Evolutionary conservation across 495 filamentous ascomycete genomes (phyloP).

Genomic region (Penicillium macrosclerotiorum): DNA sequence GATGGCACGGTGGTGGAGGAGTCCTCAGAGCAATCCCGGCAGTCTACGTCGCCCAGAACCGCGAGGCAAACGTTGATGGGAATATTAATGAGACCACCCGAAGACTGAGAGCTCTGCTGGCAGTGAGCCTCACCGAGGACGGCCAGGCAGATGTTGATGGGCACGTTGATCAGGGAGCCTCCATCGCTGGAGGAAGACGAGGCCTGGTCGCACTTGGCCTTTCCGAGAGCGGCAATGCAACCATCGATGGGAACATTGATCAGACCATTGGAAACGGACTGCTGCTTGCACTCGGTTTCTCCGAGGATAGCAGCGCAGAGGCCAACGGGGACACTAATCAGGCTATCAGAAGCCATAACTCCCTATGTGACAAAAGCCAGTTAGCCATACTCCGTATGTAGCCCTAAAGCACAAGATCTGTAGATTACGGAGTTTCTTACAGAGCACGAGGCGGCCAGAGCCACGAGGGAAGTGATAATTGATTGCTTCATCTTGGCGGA

Average conservation of each 20-base stretch:
- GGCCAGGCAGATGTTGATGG: slow-evolving; percentile 29
- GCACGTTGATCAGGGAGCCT: slow-evolving; percentile 30
- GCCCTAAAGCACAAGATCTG: too few species aligned
- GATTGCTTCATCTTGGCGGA: slow-evolving; percentile 32
- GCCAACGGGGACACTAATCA: slow-evolving; percentile 28
- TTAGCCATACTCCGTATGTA: not conserved
- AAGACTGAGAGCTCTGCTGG: slow-evolving; percentile 10
- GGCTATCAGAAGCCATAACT: slow-evolving; percentile 16
- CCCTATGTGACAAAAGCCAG: slow-evolving; percentile 10
- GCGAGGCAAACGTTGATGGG: slow-evolving; percentile 30
- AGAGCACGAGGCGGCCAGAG: slow-evolving; percentile 23
- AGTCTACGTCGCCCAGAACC: slow-evolving; percentile 23
- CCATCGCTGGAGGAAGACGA: slow-evolving; percentile 12
- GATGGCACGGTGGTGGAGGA: not conserved
- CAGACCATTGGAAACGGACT: slow-evolving; percentile 14
- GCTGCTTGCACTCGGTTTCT: slow-evolving; percentile 25
- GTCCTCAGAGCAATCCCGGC: slow-evolving; percentile 6
- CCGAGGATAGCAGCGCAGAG: slow-evolving; percentile 27
- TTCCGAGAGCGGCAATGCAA: slow-evolving; percentile 27
- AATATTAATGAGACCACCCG: slow-evolving; percentile 24
- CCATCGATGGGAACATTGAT: slow-evolving; percentile 29
- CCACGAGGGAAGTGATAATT: slow-evolving; percentile 24
- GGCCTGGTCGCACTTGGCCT: slow-evolving; percentile 31
- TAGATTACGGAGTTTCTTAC: not conserved
- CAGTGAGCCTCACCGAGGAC: slow-evolving; percentile 27